Conservation (phyloP, 495 filamentous ascomycete species). For the Xylona heveae region DNA sequence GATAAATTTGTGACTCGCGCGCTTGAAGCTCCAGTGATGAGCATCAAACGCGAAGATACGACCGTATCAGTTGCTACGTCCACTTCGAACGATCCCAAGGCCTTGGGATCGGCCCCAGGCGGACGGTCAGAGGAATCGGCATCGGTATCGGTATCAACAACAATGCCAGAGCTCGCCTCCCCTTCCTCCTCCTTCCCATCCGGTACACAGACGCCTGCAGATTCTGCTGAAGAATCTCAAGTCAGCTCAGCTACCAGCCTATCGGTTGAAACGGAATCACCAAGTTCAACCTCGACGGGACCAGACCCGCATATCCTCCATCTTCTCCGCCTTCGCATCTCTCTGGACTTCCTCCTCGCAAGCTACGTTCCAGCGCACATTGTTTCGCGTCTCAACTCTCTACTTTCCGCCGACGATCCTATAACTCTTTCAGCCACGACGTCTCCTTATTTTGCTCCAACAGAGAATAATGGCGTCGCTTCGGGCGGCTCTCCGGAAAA, state of each 20-base stretch:
- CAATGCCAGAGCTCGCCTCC: too few relatives aligned
- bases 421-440: neutral
- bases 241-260: slow-evolving; percentile 11
- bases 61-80: slow-evolving; percentile 5
- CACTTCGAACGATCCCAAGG: too few relatives aligned
- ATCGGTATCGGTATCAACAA: too few relatives aligned
- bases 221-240: slow-evolving; percentile 21
- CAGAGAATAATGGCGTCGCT: too few relatives aligned
- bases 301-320: too few relatives aligned
- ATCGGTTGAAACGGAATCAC: too few relatives aligned
- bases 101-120: too few relatives aligned
- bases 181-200: too few relatives aligned
- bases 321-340: slow-evolving; percentile 52
- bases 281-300: too few relatives aligned
- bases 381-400: slow-evolving; percentile 21
- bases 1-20: slow-evolving; percentile 57
- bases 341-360: slow-evolving; percentile 54
- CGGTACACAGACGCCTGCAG: too few relatives aligned
- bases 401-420: slow-evolving; percentile 15
- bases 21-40: slow-evolving; percentile 53
- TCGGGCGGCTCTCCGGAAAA: slow-evolving; percentile 17
- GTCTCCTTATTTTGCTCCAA: too few relatives aligned
- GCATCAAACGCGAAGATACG: slow-evolving; percentile 28
- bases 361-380: slow-evolving; percentile 42
- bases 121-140: too few relatives aligned